Evolutionary conservation across 2,329 filamentous ascomycete genomes (phyloP).

Genomic region (Coniella lustricola): DNA sequence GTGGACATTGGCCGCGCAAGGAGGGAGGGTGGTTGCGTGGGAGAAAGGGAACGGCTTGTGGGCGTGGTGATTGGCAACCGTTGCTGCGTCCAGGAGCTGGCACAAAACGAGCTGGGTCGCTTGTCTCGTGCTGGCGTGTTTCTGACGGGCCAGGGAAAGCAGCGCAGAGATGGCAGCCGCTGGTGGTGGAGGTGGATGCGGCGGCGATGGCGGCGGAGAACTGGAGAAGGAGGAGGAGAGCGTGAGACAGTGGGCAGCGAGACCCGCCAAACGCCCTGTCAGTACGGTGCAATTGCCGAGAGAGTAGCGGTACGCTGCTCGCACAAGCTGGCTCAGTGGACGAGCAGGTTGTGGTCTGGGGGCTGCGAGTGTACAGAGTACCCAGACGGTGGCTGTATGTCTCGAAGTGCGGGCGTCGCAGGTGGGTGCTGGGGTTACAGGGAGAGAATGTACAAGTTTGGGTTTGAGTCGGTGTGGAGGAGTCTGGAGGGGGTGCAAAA

Average conservation of each 20-base stretch:
- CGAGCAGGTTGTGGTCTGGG: too few relatives aligned
- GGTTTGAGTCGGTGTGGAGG: too few relatives aligned
- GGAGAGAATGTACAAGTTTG: too few relatives aligned
- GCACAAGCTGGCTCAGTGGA: too few relatives aligned
- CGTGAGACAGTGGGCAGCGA: too few relatives aligned
- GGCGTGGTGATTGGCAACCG: constrained; percentile 23
- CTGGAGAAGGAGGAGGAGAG: neutral
- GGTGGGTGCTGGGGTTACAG: neutral
- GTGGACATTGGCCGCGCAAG: constrained; percentile 43
- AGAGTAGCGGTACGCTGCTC: too few relatives aligned
- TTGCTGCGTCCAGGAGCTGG: constrained; percentile 7
- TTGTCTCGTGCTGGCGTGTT: neutral
- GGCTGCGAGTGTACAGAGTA: too few relatives aligned
- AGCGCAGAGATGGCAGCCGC: too few relatives aligned
- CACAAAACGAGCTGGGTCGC: neutral
- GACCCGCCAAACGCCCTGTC: too few relatives aligned
- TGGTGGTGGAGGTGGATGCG: too few relatives aligned
- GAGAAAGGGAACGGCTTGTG: constrained; percentile 17
- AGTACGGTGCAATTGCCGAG: neutral
- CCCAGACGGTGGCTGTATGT: neutral
- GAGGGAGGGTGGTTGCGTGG: constrained; percentile 13
- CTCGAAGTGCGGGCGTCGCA: neutral
- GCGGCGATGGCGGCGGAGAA: neutral
- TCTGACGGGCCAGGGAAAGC: neutral
- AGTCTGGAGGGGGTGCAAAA: neutral